Percentiles rank a stretch among this genome's conserved stretches.
These are phyloP conservation scores for Alternaria dauci DNA, from an alignment of 2,329 filamentous ascomycete genomes.

Conservation along the genomic window DNA sequence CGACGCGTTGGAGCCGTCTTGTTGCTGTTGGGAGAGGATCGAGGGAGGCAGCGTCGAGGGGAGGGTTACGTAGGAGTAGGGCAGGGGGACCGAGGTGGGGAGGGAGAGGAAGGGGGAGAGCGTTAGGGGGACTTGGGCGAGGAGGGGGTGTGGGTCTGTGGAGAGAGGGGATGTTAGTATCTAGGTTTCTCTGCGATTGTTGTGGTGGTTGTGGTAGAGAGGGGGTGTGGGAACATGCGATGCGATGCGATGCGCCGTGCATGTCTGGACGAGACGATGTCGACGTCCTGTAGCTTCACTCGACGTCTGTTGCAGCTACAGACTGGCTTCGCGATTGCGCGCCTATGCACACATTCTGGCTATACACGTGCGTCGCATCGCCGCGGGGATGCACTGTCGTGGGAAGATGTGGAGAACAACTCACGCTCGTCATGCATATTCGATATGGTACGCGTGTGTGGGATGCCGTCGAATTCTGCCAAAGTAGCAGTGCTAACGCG, in stretches of 20 bases:
- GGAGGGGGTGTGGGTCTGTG: constrained; percentile 75
- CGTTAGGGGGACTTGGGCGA: constrained; percentile 90
- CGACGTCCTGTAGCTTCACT: no score
- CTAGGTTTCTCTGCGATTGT: neutral
- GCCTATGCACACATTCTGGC: neutral
- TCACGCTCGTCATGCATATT: constrained; percentile 51
- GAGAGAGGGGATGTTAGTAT: constrained; percentile 18
- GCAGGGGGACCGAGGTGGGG: constrained; percentile 86
- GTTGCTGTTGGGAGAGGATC: constrained; percentile 21
- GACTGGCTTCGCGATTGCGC: no score
- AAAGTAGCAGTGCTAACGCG: neutral
- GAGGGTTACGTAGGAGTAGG: constrained; percentile 64
- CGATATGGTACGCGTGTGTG: neutral
- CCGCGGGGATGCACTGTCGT: neutral
- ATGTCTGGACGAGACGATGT: neutral
- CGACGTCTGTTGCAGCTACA: neutral
- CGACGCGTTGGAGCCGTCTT: constrained; percentile 72
- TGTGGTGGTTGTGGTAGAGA: neutral
- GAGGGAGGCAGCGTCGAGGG: neutral
- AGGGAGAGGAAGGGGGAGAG: constrained; percentile 94
- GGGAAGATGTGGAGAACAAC: constrained; percentile 20
- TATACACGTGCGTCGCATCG: neutral
- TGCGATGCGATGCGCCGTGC: neutral
- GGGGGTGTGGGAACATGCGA: neutral
- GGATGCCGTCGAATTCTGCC: neutral